phyloP scores from a whole-genome alignment of 139 green algal genomes.

The Coccomyxa sp. region DNA sequence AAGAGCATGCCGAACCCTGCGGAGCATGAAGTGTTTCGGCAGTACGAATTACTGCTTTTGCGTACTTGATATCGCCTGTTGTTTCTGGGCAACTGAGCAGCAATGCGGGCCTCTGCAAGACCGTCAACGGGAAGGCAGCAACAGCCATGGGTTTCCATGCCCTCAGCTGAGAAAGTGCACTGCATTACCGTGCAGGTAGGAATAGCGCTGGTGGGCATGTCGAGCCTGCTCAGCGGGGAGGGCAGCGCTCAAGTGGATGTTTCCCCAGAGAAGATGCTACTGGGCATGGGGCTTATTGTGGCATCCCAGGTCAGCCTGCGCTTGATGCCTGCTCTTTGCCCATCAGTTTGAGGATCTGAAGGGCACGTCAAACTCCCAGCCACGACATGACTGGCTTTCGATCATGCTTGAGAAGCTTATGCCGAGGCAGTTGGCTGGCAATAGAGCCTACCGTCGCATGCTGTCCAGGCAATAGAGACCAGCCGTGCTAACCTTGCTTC shows the following conservation, averaged over 20 bases:
- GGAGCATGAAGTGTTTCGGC: neutral
- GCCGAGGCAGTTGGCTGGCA: neutral
- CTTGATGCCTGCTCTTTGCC: too few species aligned
- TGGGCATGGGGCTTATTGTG: constrained; percentile 62
- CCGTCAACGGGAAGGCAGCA: neutral
- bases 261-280: constrained; percentile 28
- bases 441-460: neutral
- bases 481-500: neutral
- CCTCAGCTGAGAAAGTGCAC: too few species aligned
- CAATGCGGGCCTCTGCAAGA: neutral
- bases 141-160: too few species aligned
- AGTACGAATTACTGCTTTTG: neutral
- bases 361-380: too few species aligned
- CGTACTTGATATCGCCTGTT: neutral
- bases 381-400: neutral
- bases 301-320: constrained; percentile 47
- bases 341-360: too few species aligned
- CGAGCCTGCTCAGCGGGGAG: constrained; percentile 46
- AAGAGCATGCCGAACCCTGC: neutral
- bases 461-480: neutral
- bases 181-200: constrained; percentile 25
- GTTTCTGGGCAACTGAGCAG: neutral
- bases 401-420: neutral
- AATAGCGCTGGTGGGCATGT: constrained; percentile 51
- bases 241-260: constrained; percentile 27